Evolutionary conservation across 352 stramenopile genomes (phyloP).

Genomic region (Phytophthora syringae): DNA sequence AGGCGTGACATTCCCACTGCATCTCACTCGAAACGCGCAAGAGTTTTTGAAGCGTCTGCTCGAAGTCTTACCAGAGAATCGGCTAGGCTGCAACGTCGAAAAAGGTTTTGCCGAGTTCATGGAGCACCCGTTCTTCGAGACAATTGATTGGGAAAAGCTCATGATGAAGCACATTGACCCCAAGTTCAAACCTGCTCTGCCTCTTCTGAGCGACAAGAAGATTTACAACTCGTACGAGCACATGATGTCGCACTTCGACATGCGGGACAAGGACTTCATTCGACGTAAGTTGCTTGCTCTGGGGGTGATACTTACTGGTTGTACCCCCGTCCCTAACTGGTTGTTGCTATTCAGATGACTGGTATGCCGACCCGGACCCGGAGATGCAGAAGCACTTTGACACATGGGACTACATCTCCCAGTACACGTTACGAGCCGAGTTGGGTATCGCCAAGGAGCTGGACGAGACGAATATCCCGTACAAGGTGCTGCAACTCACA

Average conservation of each 20-base stretch:
- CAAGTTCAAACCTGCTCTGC: constrained; percentile 75
- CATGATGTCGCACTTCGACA: constrained; percentile 91
- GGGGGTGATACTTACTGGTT: too few species aligned
- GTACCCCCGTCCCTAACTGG: background rate
- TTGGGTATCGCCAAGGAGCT: constrained; percentile 83
- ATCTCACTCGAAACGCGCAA: constrained; percentile 66
- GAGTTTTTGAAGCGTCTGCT: constrained; percentile 86
- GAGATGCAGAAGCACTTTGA: constrained; percentile 89
- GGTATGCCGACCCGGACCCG: constrained; percentile 73
- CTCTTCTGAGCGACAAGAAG: constrained; percentile 77
- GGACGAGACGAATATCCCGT: constrained; percentile 88
- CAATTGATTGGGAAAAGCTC: constrained; percentile 85
- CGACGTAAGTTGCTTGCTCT: constrained; percentile 57
- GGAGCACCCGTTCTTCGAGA: constrained; percentile 89
- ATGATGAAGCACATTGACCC: constrained; percentile 91
- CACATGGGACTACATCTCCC: constrained; percentile 89
- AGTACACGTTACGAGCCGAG: constrained; percentile 81
- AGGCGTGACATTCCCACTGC: constrained; percentile 63
- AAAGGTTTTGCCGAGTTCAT: constrained; percentile 90
- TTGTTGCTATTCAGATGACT: constrained; percentile 57
- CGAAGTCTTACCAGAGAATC: constrained; percentile 75
- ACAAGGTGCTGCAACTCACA: constrained; percentile 85
- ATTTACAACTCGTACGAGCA: constrained; percentile 88
- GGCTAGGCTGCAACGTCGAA: constrained; percentile 73
- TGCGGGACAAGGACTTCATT: constrained; percentile 85